phyloP scores from a whole-genome alignment of 164 flowering plant genomes.

The Magnolia kwangsiensis region DNA sequence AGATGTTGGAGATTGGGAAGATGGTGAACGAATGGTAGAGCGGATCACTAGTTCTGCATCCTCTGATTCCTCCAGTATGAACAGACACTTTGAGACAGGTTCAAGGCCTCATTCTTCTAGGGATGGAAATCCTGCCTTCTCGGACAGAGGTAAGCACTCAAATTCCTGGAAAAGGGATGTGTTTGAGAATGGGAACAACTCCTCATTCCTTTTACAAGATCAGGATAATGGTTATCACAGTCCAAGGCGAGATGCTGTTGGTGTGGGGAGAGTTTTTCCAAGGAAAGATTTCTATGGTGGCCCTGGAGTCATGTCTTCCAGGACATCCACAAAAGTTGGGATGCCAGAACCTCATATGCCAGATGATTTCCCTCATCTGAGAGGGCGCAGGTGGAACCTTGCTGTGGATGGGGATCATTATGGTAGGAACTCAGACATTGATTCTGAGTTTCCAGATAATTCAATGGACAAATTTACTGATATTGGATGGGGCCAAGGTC shows the following conservation, averaged over 20 bases:
- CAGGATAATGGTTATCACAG: constrained; percentile 50
- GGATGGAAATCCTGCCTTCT: constrained; percentile 41
- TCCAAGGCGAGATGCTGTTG: constrained; percentile 45
- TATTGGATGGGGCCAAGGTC: constrained; percentile 65
- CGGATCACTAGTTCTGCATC: constrained; percentile 70
- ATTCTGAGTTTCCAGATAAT: constrained; percentile 54
- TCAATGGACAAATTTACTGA: constrained; percentile 52
- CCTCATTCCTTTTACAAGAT: constrained; percentile 35
- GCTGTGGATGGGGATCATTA: constrained; percentile 52
- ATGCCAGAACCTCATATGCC: constrained; percentile 33
- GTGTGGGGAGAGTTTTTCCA: constrained; percentile 43
- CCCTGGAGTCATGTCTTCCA: constrained; percentile 40
- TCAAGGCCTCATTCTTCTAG: constrained; percentile 41
- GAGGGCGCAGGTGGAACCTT: constrained; percentile 61
- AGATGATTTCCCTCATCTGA: constrained; percentile 48
- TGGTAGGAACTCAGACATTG: constrained; percentile 42
- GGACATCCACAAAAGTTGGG: constrained; percentile 41
- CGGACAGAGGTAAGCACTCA: constrained; percentile 51
- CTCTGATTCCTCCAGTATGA: constrained; percentile 58
- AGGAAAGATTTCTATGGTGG: constrained; percentile 58
- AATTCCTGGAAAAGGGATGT: constrained; percentile 72
- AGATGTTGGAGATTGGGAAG: constrained; percentile 82
- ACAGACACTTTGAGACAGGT: constrained; percentile 48
- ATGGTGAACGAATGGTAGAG: constrained; percentile 85
- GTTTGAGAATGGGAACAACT: constrained; percentile 51